Evolutionary conservation across 202 grass and related monocot species (phyloP).

Genomic region (Panicum virgatum): DNA sequence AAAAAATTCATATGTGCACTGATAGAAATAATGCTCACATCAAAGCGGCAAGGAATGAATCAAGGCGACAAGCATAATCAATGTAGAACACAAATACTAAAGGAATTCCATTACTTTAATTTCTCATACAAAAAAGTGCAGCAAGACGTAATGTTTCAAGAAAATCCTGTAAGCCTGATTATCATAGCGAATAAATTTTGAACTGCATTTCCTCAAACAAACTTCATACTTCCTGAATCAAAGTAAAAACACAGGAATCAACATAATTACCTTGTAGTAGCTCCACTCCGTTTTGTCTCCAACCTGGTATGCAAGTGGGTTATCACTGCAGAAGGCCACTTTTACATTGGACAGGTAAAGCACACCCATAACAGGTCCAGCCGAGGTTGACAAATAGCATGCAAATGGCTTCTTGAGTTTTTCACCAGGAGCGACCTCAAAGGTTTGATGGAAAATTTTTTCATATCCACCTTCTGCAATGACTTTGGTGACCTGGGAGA

Average conservation of each 20-base stretch:
- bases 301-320: slow-evolving; percentile 84
- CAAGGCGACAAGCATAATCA: background rate
- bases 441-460: slow-evolving; percentile 90
- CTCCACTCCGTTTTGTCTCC: slow-evolving; percentile 95
- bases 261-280: slow-evolving; percentile 86
- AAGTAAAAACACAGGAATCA: background rate
- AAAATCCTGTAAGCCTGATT: slow-evolving; percentile 1
- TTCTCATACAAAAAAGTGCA: background rate
- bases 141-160: background rate
- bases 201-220: background rate
- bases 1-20: background rate
- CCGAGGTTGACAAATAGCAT: slow-evolving; percentile 93
- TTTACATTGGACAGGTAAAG: slow-evolving; percentile 88
- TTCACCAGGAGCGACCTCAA: slow-evolving; percentile 70
- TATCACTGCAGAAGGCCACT: slow-evolving; percentile 93
- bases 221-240: background rate
- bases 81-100: background rate
- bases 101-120: background rate
- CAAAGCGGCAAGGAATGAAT: background rate
- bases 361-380: slow-evolving; percentile 96
- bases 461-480: slow-evolving; percentile 99
- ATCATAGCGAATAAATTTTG: background rate
- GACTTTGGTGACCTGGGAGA: slow-evolving; percentile 88
- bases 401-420: slow-evolving; percentile 85
- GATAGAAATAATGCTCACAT: background rate